Base-by-base conservation (phyloP, 306 rosid species). In the Rosa persica region DNA sequence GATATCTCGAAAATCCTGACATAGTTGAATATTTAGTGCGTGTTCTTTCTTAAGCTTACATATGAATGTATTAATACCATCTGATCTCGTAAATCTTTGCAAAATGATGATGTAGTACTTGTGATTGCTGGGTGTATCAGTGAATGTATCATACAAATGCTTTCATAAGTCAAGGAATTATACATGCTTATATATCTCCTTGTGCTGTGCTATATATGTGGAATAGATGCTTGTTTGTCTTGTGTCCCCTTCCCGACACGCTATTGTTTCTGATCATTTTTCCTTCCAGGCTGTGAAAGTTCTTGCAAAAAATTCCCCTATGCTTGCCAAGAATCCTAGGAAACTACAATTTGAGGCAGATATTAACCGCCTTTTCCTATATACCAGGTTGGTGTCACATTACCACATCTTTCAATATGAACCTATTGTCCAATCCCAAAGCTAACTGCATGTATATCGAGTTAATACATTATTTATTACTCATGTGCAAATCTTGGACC, bases 281-380 rank as follows among this genome's bases (percentile, higher is more conserved):
- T 67, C 15, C 79, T 79, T 80, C 27, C 80, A 92, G 97, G 92
- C 86, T 44, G 93, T 89, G 52, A 88, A 85, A 78, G 80, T 73
- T 76, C 88, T 95, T 23, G 93, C 93, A 3, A 95, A 86, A 74
- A 88, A 76, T 62, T 39, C 71, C 15, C 90, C 97, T 43, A 25
- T 68, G 75, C 83, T 93, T 73, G 48, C 87, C 40, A 91, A 73
- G 85, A 86, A 95, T 81, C 97, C 97, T 43, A 88, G 98, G 82
- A 88, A 85, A 55, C 74, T 89, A 57, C 97, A 93, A 80, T 87
- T 88, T 76, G 90, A 95, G 82, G 92, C 93, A 49, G 98, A 95
- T 87, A 81, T 93, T 70, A 91, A 91, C 70, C 93, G 97, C 34
- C 79, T 95, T 77, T 93, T 92, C 88, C 93, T 95, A 60, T 95